These are phyloP conservation scores for Calonectria montana DNA, from an alignment of 2,329 filamentous ascomycete genomes.

Conservation along the genomic window DNA sequence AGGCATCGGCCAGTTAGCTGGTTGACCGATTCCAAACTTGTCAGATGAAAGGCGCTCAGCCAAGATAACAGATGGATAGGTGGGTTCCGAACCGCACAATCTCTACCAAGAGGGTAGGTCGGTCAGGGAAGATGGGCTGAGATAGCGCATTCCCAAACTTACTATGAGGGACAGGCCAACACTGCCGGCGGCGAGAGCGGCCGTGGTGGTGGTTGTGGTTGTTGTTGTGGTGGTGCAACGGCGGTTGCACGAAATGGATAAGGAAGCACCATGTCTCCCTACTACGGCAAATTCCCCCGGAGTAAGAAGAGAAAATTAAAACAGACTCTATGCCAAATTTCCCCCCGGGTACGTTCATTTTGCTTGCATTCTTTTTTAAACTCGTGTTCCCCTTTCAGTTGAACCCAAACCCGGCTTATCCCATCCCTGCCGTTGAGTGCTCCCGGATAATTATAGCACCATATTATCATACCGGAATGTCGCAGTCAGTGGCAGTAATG, in stretches of 20 bases:
- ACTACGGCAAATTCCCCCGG: conserved; percentile 14
- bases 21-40: conserved; percentile 3
- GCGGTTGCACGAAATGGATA: conserved; percentile 23
- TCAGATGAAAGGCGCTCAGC: not conserved
- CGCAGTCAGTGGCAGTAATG: not conserved
- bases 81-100: conserved; percentile 14
- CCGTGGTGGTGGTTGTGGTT: conserved; percentile 6
- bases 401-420: not conserved
- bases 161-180: conserved; percentile 1
- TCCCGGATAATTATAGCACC: conserved; percentile 13
- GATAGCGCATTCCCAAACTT: conserved; percentile 6
- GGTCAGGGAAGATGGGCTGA: conserved; percentile 20
- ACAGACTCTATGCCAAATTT: not conserved
- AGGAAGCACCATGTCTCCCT: conserved; percentile 20
- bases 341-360: not conserved
- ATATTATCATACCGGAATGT: not conserved
- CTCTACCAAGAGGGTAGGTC: conserved; percentile 19
- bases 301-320: not conserved
- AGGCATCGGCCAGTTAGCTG: not conserved
- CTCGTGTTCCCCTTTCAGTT: not conserved
- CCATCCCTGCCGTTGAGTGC: conserved; percentile 4
- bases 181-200: conserved; percentile 20
- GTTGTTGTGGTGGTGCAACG: conserved; percentile 18
- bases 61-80: conserved; percentile 23
- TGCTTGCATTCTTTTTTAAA: not conserved